Base-by-base conservation (phyloP, 2,329 filamentous ascomycete species). In the Fusarium zealandicum region DNA sequence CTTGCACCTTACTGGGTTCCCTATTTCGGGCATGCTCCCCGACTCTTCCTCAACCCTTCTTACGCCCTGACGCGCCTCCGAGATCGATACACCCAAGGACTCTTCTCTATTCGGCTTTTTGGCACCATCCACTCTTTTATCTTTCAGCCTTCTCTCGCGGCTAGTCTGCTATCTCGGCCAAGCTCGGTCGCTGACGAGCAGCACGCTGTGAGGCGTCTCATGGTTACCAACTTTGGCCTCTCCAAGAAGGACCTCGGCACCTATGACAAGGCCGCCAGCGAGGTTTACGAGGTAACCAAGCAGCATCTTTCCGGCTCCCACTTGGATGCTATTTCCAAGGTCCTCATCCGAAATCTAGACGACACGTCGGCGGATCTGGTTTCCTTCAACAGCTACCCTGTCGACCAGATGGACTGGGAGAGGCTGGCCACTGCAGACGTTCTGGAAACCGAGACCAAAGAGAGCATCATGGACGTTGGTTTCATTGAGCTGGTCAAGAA, bases 321-420 rank as follows among this genome's bases (percentile, higher is more conserved):
- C 7, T 46, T 74, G 5, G 48, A 57, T 5, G 44, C 57, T 2
- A 50, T 74, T 27, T 54, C 63, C 27, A 56, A 64, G 1, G 35
- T 45, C 14, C 51, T 52, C 12, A 51, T 62, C 7, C 22, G 43
- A 2, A 41, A 69, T 16, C 46, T 76, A 1, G 67, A 68, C n/a
- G 57, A 60, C 9, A 64, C 67, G 30, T 67, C 74, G 9, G 64
- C 69, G 1, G 73, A 76, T 38, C 62, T 75, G 3, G 70, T 77
- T 39, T 72, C 74, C 1, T 77, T 77, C 63, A 76, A 74, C 54
- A 61, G 62, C 6, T 72, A 70, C 13, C 63, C 70, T 1, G 67
- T 73, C 4, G 75, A 77, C 38, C 75, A 77, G 53, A 67, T 64
- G 39, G 71, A 72, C 6, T 77, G 75, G 75, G 75, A 77, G 57